A percentile compares a stretch with the other conserved stretches of the same genome.
These are phyloP conservation scores for Spiromastix sp. DNA, from an alignment of 2,329 filamentous ascomycete species.

Conservation along the genomic window DNA sequence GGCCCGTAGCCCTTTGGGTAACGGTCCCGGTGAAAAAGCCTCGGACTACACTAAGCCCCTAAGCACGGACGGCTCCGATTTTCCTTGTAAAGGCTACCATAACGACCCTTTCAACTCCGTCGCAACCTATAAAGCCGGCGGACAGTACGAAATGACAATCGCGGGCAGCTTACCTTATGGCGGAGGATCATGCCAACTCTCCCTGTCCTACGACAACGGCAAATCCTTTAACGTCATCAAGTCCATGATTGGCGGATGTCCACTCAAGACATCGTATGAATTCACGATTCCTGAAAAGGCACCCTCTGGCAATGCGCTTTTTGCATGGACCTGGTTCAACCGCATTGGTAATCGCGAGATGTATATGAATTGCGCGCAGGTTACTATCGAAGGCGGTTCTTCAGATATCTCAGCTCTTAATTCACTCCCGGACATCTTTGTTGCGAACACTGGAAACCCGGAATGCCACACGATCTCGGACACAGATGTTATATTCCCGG, in stretches of 20 bases:
- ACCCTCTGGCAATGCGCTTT: slow-evolving; percentile 49
- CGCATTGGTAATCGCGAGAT: slow-evolving; percentile 38
- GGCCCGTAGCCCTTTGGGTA: slow-evolving; percentile 41
- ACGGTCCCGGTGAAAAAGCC: slow-evolving; percentile 44
- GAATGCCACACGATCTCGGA: slow-evolving; percentile 7
- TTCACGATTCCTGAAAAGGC: slow-evolving; percentile 59
- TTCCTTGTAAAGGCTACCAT: slow-evolving; percentile 65
- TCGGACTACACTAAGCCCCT: slow-evolving; percentile 65
- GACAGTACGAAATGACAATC: slow-evolving; percentile 53
- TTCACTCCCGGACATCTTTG: slow-evolving; percentile 6
- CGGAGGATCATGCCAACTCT: slow-evolving; percentile 68
- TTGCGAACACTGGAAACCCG: slow-evolving; percentile 8
- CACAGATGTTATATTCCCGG: slow-evolving; percentile 8
- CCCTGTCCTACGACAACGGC: slow-evolving; percentile 64
- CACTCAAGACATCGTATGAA: slow-evolving; percentile 43
- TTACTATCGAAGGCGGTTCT: slow-evolving; percentile 43
- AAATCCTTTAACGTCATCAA: slow-evolving; percentile 59
- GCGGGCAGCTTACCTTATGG: slow-evolving; percentile 52
- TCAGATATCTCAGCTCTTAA: slow-evolving; percentile 3
- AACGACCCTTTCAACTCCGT: slow-evolving; percentile 43
- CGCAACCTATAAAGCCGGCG: slow-evolving; percentile 53
- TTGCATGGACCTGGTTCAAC: slow-evolving; percentile 75
- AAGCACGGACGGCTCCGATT: slow-evolving; percentile 48
- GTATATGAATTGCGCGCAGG: slow-evolving; percentile 75
- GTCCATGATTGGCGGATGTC: slow-evolving; percentile 49